A percentile compares a stretch with the other conserved stretches of the same genome.
phyloP scores from a whole-genome alignment of 2,329 filamentous ascomycete genomes.

The Calonectria crousiana region DNA sequence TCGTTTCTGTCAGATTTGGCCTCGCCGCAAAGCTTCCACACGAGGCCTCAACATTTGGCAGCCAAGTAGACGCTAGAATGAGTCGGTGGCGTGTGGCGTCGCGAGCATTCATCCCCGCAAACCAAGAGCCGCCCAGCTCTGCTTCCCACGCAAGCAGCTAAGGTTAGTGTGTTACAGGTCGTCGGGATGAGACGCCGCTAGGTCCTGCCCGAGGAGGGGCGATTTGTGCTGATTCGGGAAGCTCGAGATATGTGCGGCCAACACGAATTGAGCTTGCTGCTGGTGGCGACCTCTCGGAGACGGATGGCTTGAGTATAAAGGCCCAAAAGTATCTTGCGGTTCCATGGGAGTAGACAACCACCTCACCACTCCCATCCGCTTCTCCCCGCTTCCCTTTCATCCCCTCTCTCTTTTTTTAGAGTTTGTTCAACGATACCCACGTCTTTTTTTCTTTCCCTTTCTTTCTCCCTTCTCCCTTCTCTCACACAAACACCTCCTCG shows the following conservation, averaged over 20 bases:
- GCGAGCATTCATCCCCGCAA: slow-evolving; percentile 3
- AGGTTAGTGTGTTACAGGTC: slow-evolving; percentile 5
- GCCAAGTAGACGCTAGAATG: neutral
- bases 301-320: slow-evolving; percentile 5
- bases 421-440: neutral
- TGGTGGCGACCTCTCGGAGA: neutral
- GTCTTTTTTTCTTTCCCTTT: neutral
- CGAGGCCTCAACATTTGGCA: slow-evolving; percentile 4
- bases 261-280: neutral
- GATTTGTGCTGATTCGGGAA: neutral
- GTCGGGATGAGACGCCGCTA: slow-evolving; percentile 5
- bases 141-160: neutral
- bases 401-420: neutral
- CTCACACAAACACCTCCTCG: neutral
- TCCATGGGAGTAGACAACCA: neutral
- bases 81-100: slow-evolving; percentile 6
- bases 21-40: neutral
- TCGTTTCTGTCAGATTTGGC: neutral
- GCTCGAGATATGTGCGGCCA: neutral
- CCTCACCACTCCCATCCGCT: neutral
- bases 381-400: neutral
- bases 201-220: neutral
- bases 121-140: neutral
- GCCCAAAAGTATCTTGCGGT: neutral
- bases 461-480: no score